phyloP scores from a whole-genome alignment of 768 basidiomycete genomes.

The Tremella yokohamensis region DNA sequence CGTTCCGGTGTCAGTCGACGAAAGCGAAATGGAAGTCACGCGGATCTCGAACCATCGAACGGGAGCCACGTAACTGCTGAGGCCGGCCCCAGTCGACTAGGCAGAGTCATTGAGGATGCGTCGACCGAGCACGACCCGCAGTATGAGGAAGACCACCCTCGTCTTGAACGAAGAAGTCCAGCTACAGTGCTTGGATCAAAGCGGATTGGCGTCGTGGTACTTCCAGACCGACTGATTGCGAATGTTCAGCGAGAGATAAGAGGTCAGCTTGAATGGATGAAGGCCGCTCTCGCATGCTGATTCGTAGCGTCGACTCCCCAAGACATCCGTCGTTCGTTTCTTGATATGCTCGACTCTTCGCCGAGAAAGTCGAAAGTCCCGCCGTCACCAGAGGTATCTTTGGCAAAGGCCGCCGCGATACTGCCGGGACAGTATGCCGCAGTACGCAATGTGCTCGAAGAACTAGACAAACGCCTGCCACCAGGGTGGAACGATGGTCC shows the following conservation, averaged over 20 bases:
- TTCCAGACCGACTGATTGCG: conserved; percentile 69
- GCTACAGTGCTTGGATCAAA: conserved; percentile 77
- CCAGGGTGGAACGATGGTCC: conserved; percentile 31
- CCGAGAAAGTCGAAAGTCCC: conserved; percentile 6
- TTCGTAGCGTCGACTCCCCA: conserved; percentile 21
- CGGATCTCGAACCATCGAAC: not conserved
- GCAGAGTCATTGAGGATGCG: too few species aligned
- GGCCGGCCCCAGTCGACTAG: too few species aligned
- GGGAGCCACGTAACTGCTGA: too few species aligned
- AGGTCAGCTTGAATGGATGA: not conserved
- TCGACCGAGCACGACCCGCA: too few species aligned
- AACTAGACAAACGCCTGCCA: conserved; percentile 37
- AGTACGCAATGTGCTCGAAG: conserved; percentile 41
- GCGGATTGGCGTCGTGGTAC: conserved; percentile 64
- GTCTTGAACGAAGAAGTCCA: conserved; percentile 62
- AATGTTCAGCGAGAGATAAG: conserved; percentile 66
- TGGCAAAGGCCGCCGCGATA: conserved; percentile 39
- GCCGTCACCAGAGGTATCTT: conserved; percentile 19
- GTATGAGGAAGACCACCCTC: too few species aligned
- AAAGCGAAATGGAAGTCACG: too few species aligned
- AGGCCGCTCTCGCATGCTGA: not conserved
- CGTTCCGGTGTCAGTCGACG: not conserved
- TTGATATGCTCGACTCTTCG: conserved; percentile 12
- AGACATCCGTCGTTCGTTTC: conserved; percentile 29
- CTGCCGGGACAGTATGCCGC: conserved; percentile 47